Percentiles rank a stretch among this genome's conserved stretches.
phyloP scores from a whole-genome alignment of 805 yeast species.

The Pichia heedii region DNA sequence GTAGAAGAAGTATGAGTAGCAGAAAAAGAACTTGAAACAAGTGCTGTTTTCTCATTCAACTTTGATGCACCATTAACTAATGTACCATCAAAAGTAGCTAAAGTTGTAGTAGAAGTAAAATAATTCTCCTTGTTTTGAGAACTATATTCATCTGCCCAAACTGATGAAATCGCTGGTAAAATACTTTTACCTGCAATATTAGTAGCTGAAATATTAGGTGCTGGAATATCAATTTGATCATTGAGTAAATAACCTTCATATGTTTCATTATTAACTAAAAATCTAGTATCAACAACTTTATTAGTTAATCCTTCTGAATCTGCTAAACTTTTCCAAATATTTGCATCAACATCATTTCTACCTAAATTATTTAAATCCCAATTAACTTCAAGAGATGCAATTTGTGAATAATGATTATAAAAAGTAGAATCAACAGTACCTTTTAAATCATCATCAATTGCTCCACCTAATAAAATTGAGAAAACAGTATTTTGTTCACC shows the following conservation, averaged over 20 bases:
- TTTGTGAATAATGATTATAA: conserved; percentile 44
- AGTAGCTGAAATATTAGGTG: conserved; percentile 29
- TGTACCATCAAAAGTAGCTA: conserved; percentile 15
- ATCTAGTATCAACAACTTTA: conserved; percentile 26
- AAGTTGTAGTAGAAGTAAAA: conserved; percentile 28
- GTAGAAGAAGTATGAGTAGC: background rate
- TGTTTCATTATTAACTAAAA: conserved; percentile 26
- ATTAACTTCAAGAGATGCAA: conserved; percentile 42
- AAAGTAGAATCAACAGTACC: conserved; percentile 39
- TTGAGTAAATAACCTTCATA: conserved; percentile 28
- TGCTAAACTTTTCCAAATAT: conserved; percentile 37
- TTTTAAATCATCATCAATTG: conserved; percentile 30
- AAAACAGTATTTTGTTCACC: conserved; percentile 36
- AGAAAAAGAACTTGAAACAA: conserved; percentile 6
- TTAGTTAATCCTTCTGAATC: conserved; percentile 25
- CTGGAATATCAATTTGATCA: conserved; percentile 23
- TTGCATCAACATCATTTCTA: conserved; percentile 42
- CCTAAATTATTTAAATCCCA: conserved; percentile 43
- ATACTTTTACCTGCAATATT: conserved; percentile 29
- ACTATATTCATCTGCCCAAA: conserved; percentile 25
- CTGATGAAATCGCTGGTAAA: conserved; percentile 24
- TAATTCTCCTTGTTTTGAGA: conserved; percentile 21
- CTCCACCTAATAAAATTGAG: conserved; percentile 41
- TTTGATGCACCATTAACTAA: conserved; percentile 8
- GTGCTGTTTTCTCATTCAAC: conserved; percentile 4